These are phyloP conservation scores for Buxus sempervirens DNA, from an alignment of 164 flowering plant genomes.

Conservation along the genomic window DNA sequence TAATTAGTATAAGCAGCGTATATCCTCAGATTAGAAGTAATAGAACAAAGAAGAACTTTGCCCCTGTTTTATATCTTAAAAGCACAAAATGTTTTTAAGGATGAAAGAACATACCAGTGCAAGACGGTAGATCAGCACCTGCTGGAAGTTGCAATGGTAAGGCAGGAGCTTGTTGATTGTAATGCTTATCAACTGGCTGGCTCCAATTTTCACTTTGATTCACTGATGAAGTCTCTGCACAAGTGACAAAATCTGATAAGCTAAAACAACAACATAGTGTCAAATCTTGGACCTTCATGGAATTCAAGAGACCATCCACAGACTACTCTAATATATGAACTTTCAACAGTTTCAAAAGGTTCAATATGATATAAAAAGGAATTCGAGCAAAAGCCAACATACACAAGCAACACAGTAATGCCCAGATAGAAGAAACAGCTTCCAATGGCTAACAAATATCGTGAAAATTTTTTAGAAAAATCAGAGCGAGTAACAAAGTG, in stretches of 20 bases:
- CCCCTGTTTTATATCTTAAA: not conserved
- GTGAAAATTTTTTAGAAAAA: not conserved
- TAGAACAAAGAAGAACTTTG: too few species aligned
- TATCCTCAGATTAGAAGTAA: too few species aligned
- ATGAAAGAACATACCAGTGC: constrained; percentile 47
- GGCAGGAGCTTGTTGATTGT: constrained; percentile 35
- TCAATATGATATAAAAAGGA: not conserved
- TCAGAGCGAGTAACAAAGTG: not conserved
- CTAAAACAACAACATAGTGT: not conserved
- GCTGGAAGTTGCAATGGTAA: constrained; percentile 83
- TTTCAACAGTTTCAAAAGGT: not conserved
- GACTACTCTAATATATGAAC: not conserved
- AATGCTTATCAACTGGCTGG: constrained; percentile 36
- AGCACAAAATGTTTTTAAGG: not conserved
- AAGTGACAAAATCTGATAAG: not conserved
- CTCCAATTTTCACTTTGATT: constrained; percentile 55
- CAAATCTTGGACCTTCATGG: not conserved
- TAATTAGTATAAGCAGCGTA: too few species aligned
- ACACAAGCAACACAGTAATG: not conserved
- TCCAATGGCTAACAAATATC: too few species aligned
- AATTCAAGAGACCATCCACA: not conserved
- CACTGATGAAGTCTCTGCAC: constrained; percentile 48
- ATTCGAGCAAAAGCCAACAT: not conserved
- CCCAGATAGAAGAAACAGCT: too few species aligned
- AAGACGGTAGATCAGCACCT: constrained; percentile 81